Evolutionary conservation across 257 asterid genomes (phyloP), one percentile per base, ranked within the genome.

Genomic region (Cordia subcordata): DNA sequence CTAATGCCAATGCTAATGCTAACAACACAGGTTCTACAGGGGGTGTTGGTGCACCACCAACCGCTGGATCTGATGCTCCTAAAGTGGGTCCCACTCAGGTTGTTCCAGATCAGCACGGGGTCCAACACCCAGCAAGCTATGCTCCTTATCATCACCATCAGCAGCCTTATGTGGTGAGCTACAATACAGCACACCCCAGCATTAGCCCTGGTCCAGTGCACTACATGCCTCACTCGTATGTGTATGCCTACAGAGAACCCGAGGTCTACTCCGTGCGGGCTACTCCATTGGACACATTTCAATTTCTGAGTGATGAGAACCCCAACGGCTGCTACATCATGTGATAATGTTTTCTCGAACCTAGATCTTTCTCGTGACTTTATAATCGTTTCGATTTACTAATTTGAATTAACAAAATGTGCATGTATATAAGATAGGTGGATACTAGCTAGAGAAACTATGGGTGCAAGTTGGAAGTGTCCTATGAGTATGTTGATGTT

Each of bases 291-390:
- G 88, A 73, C 71, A 65, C 88, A n/a, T 80, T 88, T 63, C 90
- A 75, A 71, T 58, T 83, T 58, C 56, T 88, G 80, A 88, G 96
- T 20, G 95, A 88, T 46, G 96, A 85, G 79, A 77, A 88, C 61
- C 95, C 96, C 1, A 80, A 88, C 75, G 88, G 80, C 49, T 88
- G 96, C 67, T 18, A 11, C 58, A 49, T 88, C 50, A 77, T 88
- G 85, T 85, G 84, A 87, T 64, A 12, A 20, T 37, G 2, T 11
- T 62, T 22, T 21, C 8, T 61, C 53, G 46, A 42, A 10, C 42
- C 44, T 20, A 14, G 21, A 47, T 8, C 53, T 47, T 47, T n/a
- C 53, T n/a, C 0, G n/a, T 45, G 50, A 18, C 17, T 47, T 21
- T 47, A n/a, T 47, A 18, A 47, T 47, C 53, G n/a, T n/a, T n/a